These are phyloP conservation scores for Incumbomyces lentus DNA, from an alignment of 2,329 filamentous ascomycete genomes.

Conservation along the genomic window DNA sequence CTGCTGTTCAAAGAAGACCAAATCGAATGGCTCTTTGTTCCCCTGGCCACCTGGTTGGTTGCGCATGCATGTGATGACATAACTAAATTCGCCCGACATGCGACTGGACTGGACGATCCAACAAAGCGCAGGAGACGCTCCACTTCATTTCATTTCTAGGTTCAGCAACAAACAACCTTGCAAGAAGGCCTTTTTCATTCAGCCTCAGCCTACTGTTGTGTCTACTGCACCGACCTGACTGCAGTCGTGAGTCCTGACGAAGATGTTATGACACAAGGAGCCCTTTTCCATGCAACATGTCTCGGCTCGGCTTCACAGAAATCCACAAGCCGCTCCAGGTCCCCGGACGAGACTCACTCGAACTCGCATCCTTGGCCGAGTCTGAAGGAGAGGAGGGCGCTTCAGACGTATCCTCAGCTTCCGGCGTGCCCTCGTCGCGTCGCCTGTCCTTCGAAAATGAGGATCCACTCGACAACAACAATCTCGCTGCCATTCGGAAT, in stretches of 20 bases:
- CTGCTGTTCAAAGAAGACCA: too few species aligned
- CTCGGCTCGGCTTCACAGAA: constrained; percentile 16
- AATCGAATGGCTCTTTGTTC: too few species aligned
- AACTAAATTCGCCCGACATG: not conserved
- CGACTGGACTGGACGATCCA: not conserved
- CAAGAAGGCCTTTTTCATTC: not conserved
- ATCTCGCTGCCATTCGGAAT: constrained; percentile 41
- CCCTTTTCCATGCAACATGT: constrained; percentile 7
- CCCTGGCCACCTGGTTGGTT: not conserved
- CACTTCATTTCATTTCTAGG: not conserved
- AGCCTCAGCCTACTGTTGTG: too few species aligned
- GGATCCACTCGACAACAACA: constrained; percentile 55
- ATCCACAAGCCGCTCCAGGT: constrained; percentile 14
- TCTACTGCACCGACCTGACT: too few species aligned
- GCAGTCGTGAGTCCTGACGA: not conserved
- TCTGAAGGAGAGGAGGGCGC: constrained; percentile 50
- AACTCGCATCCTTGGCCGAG: constrained; percentile 88
- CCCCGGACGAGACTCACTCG: constrained; percentile 78
- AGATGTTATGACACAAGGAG: constrained; percentile 1
- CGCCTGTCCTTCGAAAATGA: constrained; percentile 80
- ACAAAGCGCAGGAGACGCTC: not conserved
- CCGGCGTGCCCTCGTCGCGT: constrained; percentile 86
- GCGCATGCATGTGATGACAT: not conserved
- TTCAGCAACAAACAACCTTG: not conserved
- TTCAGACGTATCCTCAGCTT: constrained; percentile 63